phyloP scores from a whole-genome alignment of 129 eudicot genomes.

The Gnaphalium uliginosum region DNA sequence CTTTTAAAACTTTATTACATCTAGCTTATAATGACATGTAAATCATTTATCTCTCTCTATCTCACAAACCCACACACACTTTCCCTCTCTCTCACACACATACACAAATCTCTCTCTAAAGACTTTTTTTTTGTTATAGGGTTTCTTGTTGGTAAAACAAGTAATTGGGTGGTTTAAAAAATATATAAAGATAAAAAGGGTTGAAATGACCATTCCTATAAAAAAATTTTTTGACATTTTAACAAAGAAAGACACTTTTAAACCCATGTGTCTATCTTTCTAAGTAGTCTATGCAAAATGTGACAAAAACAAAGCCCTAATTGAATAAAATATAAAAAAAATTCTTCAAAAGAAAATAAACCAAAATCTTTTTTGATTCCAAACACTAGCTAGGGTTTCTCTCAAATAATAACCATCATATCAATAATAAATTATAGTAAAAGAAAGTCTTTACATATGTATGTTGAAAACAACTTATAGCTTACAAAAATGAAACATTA shows the following conservation, averaged over 20 bases:
- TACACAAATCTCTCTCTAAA: slow-evolving; percentile 10
- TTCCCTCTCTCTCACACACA: slow-evolving; percentile 17
- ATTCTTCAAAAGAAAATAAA: neutral
- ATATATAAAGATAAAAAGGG: slow-evolving; percentile 2
- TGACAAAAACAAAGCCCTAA: slow-evolving; percentile 11
- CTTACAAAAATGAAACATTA: neutral
- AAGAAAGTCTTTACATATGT: neutral
- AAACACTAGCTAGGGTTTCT: slow-evolving; percentile 13
- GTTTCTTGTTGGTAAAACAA: slow-evolving; percentile 3
- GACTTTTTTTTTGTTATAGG: slow-evolving; percentile 11
- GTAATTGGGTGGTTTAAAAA: neutral
- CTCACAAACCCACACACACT: neutral
- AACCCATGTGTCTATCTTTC: slow-evolving; percentile 1
- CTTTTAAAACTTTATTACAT: neutral
- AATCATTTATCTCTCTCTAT: neutral
- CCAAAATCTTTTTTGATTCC: slow-evolving; percentile 15
- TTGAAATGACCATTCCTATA: neutral
- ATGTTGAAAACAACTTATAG: neutral
- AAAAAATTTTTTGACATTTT: neutral
- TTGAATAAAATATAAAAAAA: slow-evolving; percentile 5
- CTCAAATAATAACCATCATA: neutral
- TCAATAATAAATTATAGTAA: neutral
- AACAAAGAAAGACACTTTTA: slow-evolving; percentile 18
- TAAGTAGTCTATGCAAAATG: slow-evolving; percentile 19
- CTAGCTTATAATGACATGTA: slow-evolving; percentile 17